Conservation (phyloP, 2,329 filamentous ascomycete species). For the Sporothrix pseudoabietina region DNA sequence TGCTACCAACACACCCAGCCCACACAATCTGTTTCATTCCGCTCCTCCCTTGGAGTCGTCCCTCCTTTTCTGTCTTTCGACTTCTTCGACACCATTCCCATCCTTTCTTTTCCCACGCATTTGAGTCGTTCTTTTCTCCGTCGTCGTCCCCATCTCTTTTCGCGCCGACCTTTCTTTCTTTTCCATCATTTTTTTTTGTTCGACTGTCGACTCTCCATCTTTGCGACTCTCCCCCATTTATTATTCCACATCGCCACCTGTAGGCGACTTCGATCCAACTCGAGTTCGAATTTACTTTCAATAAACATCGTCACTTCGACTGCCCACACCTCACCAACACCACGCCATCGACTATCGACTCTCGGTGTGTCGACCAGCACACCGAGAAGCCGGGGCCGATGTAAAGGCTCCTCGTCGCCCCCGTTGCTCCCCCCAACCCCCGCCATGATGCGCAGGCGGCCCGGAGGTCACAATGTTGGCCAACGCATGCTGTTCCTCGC, state of each 20-base stretch:
- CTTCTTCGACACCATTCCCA: background rate
- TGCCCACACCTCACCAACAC: background rate
- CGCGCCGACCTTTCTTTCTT: background rate
- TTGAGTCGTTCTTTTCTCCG: conserved; percentile 4
- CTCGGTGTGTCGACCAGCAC: conserved; percentile 21
- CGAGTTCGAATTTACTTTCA: background rate
- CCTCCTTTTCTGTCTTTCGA: conserved; percentile 1
- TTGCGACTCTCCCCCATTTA: background rate
- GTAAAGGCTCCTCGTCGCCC: conserved; percentile 16
- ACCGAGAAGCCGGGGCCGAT: conserved; percentile 21
- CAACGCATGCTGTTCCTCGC: conserved; percentile 55
- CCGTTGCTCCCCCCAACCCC: conserved; percentile 33
- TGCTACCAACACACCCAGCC: background rate
- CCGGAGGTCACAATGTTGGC: conserved; percentile 52
- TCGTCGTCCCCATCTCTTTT: background rate
- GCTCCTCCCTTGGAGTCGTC: conserved; percentile 11
- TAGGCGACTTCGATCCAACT: background rate
- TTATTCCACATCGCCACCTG: background rate
- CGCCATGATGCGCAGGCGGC: conserved; percentile 67
- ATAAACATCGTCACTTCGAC: background rate
- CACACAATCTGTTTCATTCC: conserved; percentile 20
- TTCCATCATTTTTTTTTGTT: background rate
- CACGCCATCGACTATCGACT: background rate
- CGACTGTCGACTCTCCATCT: background rate
- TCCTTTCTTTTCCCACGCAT: conserved; percentile 14